Conservation (phyloP, 352 stramenopile species). For the Phytophthora cajani region DNA sequence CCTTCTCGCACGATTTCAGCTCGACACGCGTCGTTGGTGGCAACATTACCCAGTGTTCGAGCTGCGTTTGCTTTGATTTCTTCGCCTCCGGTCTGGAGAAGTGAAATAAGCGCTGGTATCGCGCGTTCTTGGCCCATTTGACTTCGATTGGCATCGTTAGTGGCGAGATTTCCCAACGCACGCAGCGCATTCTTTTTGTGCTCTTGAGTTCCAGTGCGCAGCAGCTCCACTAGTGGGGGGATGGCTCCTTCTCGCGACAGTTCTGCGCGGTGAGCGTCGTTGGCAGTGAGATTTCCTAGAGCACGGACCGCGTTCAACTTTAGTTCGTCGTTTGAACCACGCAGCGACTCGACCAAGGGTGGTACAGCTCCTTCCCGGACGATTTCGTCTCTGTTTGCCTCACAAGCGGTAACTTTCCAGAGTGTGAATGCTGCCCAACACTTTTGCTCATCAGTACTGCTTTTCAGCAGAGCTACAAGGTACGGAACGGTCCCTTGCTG, state of each 20-base stretch:
- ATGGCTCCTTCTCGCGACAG: background rate
- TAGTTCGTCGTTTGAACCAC: background rate
- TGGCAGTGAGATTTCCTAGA: background rate
- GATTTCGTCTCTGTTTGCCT: background rate
- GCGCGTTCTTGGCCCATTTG: background rate
- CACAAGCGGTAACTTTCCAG: background rate
- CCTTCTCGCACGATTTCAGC: background rate
- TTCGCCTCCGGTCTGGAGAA: background rate
- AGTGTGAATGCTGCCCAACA: slow-evolving; percentile 1
- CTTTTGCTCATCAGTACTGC: background rate
- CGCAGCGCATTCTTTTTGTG: background rate
- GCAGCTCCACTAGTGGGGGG: background rate
- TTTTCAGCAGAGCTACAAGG: background rate
- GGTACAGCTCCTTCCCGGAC: background rate
- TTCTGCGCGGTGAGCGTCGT: background rate
- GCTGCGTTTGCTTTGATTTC: background rate
- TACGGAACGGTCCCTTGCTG: background rate
- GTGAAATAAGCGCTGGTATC: background rate
- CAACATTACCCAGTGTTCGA: background rate
- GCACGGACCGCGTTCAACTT: background rate
- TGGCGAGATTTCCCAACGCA: background rate
- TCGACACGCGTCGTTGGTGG: background rate
- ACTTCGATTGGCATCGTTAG: background rate
- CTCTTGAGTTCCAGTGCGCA: background rate
- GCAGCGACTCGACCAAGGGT: background rate